Conservation (phyloP, 768 basidiomycete species). For the Tephrocybe rancida region DNA sequence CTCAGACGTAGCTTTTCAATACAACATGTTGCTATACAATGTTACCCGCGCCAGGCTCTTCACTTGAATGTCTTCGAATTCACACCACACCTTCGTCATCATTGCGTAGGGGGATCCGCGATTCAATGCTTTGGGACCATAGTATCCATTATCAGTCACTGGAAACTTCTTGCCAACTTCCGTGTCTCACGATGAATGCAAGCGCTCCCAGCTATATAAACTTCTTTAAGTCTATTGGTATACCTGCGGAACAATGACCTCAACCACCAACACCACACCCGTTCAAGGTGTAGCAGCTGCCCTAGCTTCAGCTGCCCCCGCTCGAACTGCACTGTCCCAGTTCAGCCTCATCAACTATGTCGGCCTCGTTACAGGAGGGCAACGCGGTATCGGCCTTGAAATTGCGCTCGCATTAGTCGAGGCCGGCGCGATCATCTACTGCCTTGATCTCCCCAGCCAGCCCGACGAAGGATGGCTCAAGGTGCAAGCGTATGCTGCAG, state of each 20-base stretch:
- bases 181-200: no score
- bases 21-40: no score
- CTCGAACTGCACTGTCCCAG: conserved; percentile 22
- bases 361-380: conserved; percentile 54
- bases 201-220: no score
- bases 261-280: conserved; percentile 2
- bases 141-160: no score
- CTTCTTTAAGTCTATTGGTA: no score
- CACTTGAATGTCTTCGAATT: no score
- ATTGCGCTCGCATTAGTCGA: conserved; percentile 27
- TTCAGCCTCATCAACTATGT: conserved; percentile 49
- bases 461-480: conserved; percentile 52
- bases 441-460: conserved; percentile 55
- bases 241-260: conserved; percentile 4
- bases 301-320: conserved; percentile 16
- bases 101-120: no score
- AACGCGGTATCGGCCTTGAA: conserved; percentile 62
- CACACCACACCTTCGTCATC: no score
- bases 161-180: no score
- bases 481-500: conserved; percentile 45
- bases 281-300: conserved; percentile 24
- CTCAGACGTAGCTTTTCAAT: no score
- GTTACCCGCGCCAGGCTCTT: no score
- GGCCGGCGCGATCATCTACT: conserved; percentile 46
- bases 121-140: no score